phyloP scores from a whole-genome alignment of 2,329 filamentous ascomycete species.

The Fusarium tjaetaba region DNA sequence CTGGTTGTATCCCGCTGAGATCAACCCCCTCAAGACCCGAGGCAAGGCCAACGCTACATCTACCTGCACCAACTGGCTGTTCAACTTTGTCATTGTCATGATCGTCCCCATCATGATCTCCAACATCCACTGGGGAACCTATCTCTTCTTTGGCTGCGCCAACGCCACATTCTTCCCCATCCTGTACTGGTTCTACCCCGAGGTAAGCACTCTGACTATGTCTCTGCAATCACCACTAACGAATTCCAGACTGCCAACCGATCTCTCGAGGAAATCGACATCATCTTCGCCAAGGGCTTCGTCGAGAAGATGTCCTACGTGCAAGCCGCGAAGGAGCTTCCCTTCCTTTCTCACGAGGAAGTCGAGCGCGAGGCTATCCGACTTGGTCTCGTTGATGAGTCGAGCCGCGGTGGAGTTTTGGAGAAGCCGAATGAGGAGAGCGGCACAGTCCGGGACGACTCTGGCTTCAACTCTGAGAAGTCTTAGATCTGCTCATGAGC shows the following conservation, averaged over 20 bases:
- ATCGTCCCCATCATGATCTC: slow-evolving; percentile 72
- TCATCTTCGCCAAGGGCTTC: slow-evolving; percentile 68
- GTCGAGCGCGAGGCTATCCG: slow-evolving; percentile 59
- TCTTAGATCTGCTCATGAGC: not conserved
- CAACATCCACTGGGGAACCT: slow-evolving; percentile 64
- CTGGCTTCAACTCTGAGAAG: slow-evolving; percentile 35
- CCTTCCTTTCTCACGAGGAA: slow-evolving; percentile 60
- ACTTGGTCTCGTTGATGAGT: slow-evolving; percentile 33
- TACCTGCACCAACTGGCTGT: slow-evolving; percentile 69
- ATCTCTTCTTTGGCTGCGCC: slow-evolving; percentile 61
- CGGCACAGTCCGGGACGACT: slow-evolving; percentile 28
- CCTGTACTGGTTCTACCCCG: slow-evolving; percentile 60
- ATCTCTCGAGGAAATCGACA: slow-evolving; percentile 66
- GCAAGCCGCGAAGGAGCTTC: slow-evolving; percentile 65
- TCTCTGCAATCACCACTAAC: not conserved
- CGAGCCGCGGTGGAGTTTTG: slow-evolving; percentile 25
- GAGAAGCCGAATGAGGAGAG: slow-evolving; percentile 30
- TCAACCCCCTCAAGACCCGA: slow-evolving; percentile 61
- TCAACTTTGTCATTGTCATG: slow-evolving; percentile 63
- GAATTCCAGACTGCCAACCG: slow-evolving; percentile 48
- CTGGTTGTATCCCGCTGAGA: slow-evolving; percentile 67
- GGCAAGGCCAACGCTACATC: slow-evolving; percentile 62
- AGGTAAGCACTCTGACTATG: not conserved
- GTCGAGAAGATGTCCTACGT: slow-evolving; percentile 69
- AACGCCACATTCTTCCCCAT: slow-evolving; percentile 63